phyloP scores from a whole-genome alignment of 164 flowering plant genomes.

The Stephania cephalantha region DNA sequence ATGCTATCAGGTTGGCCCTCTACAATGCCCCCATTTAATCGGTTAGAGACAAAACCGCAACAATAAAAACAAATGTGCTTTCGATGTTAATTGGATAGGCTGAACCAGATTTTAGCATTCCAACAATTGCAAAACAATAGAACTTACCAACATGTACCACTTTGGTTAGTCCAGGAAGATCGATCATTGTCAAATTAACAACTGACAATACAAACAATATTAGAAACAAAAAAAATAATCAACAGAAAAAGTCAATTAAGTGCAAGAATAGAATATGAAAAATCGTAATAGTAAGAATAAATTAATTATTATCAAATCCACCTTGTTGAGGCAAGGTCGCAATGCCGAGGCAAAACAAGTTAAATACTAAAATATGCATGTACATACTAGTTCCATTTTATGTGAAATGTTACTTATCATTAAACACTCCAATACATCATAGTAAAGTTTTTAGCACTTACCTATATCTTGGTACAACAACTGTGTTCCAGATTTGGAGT shows the following conservation, averaged over 20 bases:
- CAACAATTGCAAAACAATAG: not conserved
- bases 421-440: no score
- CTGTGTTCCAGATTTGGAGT: no score
- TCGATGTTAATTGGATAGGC: not conserved
- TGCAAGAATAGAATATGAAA: not conserved
- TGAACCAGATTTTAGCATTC: not conserved
- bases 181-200: constrained; percentile 91
- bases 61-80: not conserved
- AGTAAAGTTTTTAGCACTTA: no score
- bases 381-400: no score
- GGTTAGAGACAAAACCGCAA: constrained; percentile 4
- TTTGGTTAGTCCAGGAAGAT: constrained; percentile 99
- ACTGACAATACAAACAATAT: constrained; percentile 34
- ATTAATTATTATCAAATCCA: no score
- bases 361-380: no score
- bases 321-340: no score
- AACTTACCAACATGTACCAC: constrained; percentile 96
- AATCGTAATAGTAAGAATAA: no score
- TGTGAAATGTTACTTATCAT: no score
- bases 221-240: not conserved
- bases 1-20: constrained; percentile 78
- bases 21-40: constrained; percentile 17
- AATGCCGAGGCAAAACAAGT: no score
- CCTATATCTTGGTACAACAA: no score
- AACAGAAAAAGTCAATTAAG: not conserved